Conservation (phyloP, 2,329 filamentous ascomycete genomes). For the Metarhizium humberi region DNA sequence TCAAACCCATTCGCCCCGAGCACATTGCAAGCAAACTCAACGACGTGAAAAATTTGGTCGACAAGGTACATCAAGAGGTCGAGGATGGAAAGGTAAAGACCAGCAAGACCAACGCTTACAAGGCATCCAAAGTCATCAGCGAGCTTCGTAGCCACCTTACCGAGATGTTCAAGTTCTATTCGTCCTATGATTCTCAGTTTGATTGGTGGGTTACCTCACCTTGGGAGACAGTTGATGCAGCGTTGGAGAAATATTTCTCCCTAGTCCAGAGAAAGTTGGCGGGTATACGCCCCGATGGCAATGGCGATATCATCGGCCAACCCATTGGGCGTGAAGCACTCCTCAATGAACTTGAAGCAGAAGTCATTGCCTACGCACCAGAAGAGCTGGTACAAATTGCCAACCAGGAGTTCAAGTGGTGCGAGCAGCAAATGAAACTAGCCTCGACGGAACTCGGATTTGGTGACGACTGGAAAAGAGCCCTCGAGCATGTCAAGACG, state of each 20-base stretch:
- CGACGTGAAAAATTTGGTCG: conserved; percentile 22
- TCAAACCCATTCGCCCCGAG: conserved; percentile 32
- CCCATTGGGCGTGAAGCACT: conserved; percentile 44
- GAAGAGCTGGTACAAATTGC: conserved; percentile 45
- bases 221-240: conserved; percentile 27
- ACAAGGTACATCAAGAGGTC: conserved; percentile 24
- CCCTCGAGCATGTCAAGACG: conserved; percentile 47
- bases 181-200: conserved; percentile 45
- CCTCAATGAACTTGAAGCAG: conserved; percentile 40
- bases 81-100: conserved; percentile 21
- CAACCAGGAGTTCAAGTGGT: conserved; percentile 44
- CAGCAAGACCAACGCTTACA: conserved; percentile 34
- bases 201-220: conserved; percentile 46
- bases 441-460: conserved; percentile 40
- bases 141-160: conserved; percentile 30
- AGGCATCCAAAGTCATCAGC: conserved; percentile 32
- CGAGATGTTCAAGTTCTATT: conserved; percentile 42
- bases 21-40: conserved; percentile 32
- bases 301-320: conserved; percentile 45
- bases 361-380: conserved; percentile 50
- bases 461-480: conserved; percentile 38
- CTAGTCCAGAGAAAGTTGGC: conserved; percentile 32
- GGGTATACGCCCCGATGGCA: conserved; percentile 31
- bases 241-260: conserved; percentile 24
- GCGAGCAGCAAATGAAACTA: conserved; percentile 42